Evolutionary conservation across 768 basidiomycete species (phyloP), one percentile per base, ranked within the genome.

Genomic region (Podaxis pistillaris): DNA sequence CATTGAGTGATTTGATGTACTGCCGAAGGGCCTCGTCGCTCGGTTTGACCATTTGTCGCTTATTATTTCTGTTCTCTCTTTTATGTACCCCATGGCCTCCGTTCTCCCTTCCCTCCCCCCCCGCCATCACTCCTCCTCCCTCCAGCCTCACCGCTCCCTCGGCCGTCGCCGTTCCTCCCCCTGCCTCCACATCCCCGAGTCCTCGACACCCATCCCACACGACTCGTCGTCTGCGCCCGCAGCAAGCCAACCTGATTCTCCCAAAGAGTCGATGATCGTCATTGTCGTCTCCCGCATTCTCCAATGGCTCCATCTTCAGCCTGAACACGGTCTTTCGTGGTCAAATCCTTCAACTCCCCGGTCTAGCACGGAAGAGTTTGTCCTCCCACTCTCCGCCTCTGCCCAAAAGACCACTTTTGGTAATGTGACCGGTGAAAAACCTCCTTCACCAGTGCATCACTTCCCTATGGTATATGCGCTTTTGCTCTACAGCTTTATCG

Each of bases 101-200:
- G 51, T 64, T 33, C 64, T 65, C n/a, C 64, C 67, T 28, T 50
- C 68, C 44, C 71, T 75, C 63, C 82, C 83, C 41, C 74, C 74
- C 68, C 83, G 84, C 69, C 77, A 76, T 69, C 83, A 85, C 60
- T 84, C 86, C 0, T 86, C 83, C 51, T 88, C 87, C 49, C 84
- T 84, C 26, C 83, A 78, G 56, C 80, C 86, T 50, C 71, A 83
- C 67, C 72, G 74, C 66, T 77, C 85, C 61, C 80, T 86, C 54
- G 86, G 84, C 46, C 78, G 84, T 62, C 79, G 84, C 63, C 81
- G 83, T 15, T 85, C 84, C 9, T 77, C 76, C 63, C 82, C 81
- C 15, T 79, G 76, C 65, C 74, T 85, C 52, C 73, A 78, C 71
- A 73, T 30, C 63, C 8, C 68, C 57, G 60, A 68, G 53, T 13